These are phyloP conservation scores for Mucor plumbeus DNA, from an alignment of 371 early-diverging fungal genomes.

Conservation along the genomic window DNA sequence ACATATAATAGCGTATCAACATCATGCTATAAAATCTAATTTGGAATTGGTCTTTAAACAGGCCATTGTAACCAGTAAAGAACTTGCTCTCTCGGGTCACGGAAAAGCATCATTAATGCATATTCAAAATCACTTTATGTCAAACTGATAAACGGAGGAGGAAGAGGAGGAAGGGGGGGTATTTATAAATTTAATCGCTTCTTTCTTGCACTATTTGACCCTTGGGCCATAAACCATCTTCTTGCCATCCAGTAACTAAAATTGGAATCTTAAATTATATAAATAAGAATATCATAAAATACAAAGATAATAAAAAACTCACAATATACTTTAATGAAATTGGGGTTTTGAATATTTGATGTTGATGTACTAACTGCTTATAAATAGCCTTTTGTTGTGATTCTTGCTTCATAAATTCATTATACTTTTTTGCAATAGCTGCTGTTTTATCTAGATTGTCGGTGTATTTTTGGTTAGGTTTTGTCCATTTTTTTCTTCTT, in stretches of 20 bases:
- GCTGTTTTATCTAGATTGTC: not conserved
- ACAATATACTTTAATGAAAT: constrained; percentile 27
- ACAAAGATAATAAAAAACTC: constrained; percentile 10
- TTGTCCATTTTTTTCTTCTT: constrained; percentile 27
- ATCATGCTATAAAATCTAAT: constrained; percentile 34
- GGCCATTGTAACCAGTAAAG: constrained; percentile 34
- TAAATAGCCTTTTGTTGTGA: constrained; percentile 18
- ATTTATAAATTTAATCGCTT: constrained; percentile 26
- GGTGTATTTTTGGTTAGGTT: constrained; percentile 16
- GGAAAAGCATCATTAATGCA: constrained; percentile 41
- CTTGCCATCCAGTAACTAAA: constrained; percentile 45
- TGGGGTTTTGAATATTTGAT: constrained; percentile 19
- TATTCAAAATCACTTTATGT: constrained; percentile 15
- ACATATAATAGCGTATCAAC: constrained; percentile 30
- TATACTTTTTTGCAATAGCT: not conserved
- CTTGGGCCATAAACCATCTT: constrained; percentile 51
- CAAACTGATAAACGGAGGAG: constrained; percentile 5
- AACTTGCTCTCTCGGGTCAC: constrained; percentile 39
- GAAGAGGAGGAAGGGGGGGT: too few species aligned
- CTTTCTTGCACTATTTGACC: constrained; percentile 30
- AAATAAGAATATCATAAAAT: not conserved
- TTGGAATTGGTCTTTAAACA: constrained; percentile 49
- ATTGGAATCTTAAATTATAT: constrained; percentile 31
- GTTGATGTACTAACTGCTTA: constrained; percentile 19
- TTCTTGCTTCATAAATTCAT: constrained; percentile 7